phyloP scores from a whole-genome alignment of 1,284 basidiomycete species.

The Mycosarcoma mackinlayi region DNA sequence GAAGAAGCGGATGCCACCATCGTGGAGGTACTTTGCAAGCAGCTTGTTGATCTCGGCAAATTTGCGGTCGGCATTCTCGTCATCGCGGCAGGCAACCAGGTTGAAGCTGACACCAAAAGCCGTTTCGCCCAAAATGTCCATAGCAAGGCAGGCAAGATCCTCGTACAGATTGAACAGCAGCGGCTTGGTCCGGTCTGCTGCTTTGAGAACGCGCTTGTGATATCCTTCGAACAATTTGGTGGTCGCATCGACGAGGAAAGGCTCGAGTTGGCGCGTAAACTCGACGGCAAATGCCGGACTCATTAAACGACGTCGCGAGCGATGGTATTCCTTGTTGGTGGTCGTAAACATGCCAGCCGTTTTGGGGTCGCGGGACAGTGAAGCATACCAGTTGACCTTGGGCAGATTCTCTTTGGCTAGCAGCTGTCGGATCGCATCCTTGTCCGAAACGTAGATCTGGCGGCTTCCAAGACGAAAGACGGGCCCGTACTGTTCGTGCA shows the following conservation, averaged over 20 bases:
- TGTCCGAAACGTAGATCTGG: slow-evolving; percentile 24
- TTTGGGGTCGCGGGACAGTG: slow-evolving; percentile 15
- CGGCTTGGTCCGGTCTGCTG: not conserved
- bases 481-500: slow-evolving; percentile 11
- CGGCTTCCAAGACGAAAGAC: slow-evolving; percentile 15
- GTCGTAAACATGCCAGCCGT: slow-evolving; percentile 21
- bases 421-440: slow-evolving; percentile 12
- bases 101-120: slow-evolving; percentile 16
- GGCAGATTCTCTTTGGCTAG: slow-evolving; percentile 18
- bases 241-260: slow-evolving; percentile 12
- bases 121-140: slow-evolving; percentile 18
- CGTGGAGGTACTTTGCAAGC: slow-evolving; percentile 18
- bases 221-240: slow-evolving; percentile 14
- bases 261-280: slow-evolving; percentile 13
- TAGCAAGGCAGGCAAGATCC: slow-evolving; percentile 16
- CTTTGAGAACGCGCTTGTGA: slow-evolving; percentile 1
- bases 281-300: slow-evolving; percentile 15
- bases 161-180: slow-evolving; percentile 13
- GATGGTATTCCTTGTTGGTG: slow-evolving; percentile 23
- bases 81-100: slow-evolving; percentile 15
- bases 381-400: slow-evolving; percentile 20
- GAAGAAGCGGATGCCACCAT: slow-evolving; percentile 16
- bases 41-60: slow-evolving; percentile 19
- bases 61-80: slow-evolving; percentile 8
- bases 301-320: slow-evolving; percentile 8